These are phyloP conservation scores for Azolla pinnata DNA, from an alignment of 75 land plant species.

Conservation along the genomic window DNA sequence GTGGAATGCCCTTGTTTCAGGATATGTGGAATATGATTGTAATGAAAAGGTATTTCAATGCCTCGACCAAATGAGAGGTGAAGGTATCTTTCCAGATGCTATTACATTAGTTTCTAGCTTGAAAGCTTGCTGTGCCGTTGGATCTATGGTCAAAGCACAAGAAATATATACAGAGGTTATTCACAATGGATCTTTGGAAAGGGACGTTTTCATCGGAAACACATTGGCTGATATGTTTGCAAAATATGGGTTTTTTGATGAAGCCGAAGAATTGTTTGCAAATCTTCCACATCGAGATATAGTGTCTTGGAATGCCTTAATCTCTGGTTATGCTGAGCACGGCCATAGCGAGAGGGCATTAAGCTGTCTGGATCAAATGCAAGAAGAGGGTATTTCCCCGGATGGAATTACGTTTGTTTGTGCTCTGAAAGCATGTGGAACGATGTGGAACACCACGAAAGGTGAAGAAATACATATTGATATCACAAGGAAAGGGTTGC, in stretches of 20 bases:
- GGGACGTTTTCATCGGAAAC: not conserved
- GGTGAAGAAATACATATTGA: too few species aligned
- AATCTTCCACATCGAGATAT: constrained; percentile 6
- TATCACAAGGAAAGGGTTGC: too few species aligned
- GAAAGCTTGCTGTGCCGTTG: constrained; percentile 11
- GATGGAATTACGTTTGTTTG: constrained; percentile 6
- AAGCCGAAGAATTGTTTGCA: constrained; percentile 1
- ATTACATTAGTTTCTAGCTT: constrained; percentile 14
- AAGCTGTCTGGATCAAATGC: constrained; percentile 1
- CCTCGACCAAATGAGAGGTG: constrained; percentile 28
- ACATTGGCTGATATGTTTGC: not conserved
- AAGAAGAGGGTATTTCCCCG: not conserved
- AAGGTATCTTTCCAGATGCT: constrained; percentile 13
- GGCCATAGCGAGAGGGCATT: constrained; percentile 6
- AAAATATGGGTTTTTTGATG: constrained; percentile 4
- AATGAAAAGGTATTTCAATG: constrained; percentile 26
- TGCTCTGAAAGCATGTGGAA: not conserved
- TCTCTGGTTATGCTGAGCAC: constrained; percentile 11
- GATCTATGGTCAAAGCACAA: constrained; percentile 13
- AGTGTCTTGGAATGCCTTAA: constrained; percentile 11
- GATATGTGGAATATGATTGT: constrained; percentile 20
- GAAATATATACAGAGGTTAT: constrained; percentile 7
- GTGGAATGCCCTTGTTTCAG: constrained; percentile 38
- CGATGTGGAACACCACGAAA: too few species aligned
- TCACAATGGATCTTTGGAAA: not conserved